Evolutionary conservation across 108 stramenopile species (phyloP).

Genomic region (Skeletonema menzelii): DNA sequence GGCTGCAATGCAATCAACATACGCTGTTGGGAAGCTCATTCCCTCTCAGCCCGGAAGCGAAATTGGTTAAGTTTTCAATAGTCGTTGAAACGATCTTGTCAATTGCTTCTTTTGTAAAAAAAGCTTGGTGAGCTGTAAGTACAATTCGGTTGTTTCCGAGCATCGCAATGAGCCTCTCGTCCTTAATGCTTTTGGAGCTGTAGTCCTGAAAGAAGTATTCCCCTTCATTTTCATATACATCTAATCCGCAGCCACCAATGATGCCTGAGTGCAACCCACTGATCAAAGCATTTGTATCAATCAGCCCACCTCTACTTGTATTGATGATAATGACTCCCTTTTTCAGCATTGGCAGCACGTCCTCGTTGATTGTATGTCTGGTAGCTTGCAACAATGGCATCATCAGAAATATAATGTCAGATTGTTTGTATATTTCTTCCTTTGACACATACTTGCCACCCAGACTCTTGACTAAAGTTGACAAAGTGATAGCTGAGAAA

Average conservation of each 20-base stretch:
- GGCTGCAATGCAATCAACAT: background rate
- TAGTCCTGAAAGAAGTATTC: slow-evolving; percentile 86
- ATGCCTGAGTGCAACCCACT: slow-evolving; percentile 58
- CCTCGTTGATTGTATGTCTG: slow-evolving; percentile 58
- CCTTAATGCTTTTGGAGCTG: slow-evolving; percentile 54
- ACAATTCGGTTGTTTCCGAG: slow-evolving; percentile 62
- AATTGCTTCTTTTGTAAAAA: slow-evolving; percentile 82
- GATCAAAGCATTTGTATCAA: slow-evolving; percentile 68
- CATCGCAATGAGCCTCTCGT: slow-evolving; percentile 49
- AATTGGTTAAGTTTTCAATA: slow-evolving; percentile 57
- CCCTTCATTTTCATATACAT: slow-evolving; percentile 81
- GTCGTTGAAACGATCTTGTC: slow-evolving; percentile 75
- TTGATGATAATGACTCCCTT: slow-evolving; percentile 73
- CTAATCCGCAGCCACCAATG: slow-evolving; percentile 67
- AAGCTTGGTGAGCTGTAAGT: slow-evolving; percentile 77
- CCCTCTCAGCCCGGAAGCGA: slow-evolving; percentile 33
- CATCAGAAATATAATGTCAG: slow-evolving; percentile 75
- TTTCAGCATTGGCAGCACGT: slow-evolving; percentile 54
- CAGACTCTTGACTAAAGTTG: slow-evolving; percentile 43
- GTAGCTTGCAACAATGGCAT: slow-evolving; percentile 71
- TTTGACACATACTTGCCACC: slow-evolving; percentile 77
- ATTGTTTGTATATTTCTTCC: slow-evolving; percentile 69
- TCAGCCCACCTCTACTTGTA: slow-evolving; percentile 75
- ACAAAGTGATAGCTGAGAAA: no score
- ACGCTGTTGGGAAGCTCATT: slow-evolving; percentile 42